Evolutionary conservation across 2,329 filamentous ascomycete genomes (phyloP), one percentile per base, ranked within the genome.

Genomic region (Aureobasidium sp.): DNA sequence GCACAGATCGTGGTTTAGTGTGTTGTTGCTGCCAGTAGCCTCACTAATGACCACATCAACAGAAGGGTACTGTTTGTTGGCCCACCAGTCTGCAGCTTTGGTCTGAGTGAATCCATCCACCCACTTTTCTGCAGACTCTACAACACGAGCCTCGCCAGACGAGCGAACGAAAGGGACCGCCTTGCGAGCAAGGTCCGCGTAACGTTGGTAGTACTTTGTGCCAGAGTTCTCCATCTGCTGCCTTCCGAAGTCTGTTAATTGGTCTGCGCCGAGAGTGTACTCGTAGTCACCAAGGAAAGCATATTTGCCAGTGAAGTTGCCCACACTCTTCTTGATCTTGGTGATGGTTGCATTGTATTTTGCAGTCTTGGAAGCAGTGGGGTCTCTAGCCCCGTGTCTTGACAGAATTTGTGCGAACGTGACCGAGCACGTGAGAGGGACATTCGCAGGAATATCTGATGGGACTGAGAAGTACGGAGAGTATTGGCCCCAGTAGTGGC

Each of bases 401-500:
- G 90, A 91, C 52, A 97, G 81, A 27, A 92, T 78, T 69, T 92
- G 88, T 1, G 83, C 92, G 74, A 96, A 93, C 2, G 87, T 93
- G 67, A 93, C 77, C 14, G 82, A 77, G 75, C 92, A 97, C n/a
- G 78, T 79, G 0, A 77, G 67, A 0, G 91, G 91, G 0, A 88
- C 76, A 8, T 78, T 77, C 7, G 80, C 68, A 17, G 84, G 78
- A 56, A 90, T 83, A 2, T 83, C 78, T 1, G 88, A 91, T 7
- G 86, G 82, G 0, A 92, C 87, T 0, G 87, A 82, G 75, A 89
- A 96, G 76, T 86, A 95, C 1, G 91, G 90, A 20, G 90, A 88
- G 73, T 96, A 96, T 72, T 93, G 91, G 62, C 91, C 92, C 90
- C 91, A 96, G 61, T 79, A 82, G 67, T 85, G 87, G 1, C 85